Conservation (phyloP, 331 rosid species). For the Cydonia oblonga region DNA sequence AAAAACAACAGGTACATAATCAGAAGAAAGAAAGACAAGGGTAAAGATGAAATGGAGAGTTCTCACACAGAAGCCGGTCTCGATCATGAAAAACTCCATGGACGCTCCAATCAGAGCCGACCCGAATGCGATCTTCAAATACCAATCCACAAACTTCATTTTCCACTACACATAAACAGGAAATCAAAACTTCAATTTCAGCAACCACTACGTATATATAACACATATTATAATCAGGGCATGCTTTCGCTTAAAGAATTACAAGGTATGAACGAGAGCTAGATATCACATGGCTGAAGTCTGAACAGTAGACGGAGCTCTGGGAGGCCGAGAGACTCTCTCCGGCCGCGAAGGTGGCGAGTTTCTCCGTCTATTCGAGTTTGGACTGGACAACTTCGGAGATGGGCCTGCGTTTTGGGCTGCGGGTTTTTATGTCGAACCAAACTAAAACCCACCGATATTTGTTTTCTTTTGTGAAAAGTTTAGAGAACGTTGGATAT, state of each 20-base stretch:
- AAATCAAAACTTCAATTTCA: neutral
- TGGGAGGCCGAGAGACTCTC: neutral
- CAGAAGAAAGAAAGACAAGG: neutral
- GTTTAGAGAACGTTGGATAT: too few species aligned
- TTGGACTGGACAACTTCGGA: neutral
- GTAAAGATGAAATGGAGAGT: constrained; percentile 28
- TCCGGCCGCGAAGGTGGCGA: neutral
- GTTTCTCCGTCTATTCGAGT: neutral
- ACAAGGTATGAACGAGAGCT: neutral
- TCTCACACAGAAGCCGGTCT: constrained; percentile 85
- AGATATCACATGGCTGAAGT: neutral
- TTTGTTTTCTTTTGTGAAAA: too few species aligned
- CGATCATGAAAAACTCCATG: constrained; percentile 86
- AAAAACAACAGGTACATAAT: neutral
- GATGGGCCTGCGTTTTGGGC: neutral
- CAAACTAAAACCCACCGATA: neutral
- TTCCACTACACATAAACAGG: constrained; percentile 14
- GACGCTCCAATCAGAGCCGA: constrained; percentile 79
- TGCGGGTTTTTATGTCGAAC: neutral
- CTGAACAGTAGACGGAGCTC: neutral
- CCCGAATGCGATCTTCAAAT: constrained; percentile 60
- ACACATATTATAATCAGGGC: neutral
- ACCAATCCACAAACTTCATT: constrained; percentile 84
- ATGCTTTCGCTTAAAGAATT: neutral
- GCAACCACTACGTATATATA: neutral